Conservation (phyloP, 1,284 basidiomycete species). For the Apiotrichum domesticum region DNA sequence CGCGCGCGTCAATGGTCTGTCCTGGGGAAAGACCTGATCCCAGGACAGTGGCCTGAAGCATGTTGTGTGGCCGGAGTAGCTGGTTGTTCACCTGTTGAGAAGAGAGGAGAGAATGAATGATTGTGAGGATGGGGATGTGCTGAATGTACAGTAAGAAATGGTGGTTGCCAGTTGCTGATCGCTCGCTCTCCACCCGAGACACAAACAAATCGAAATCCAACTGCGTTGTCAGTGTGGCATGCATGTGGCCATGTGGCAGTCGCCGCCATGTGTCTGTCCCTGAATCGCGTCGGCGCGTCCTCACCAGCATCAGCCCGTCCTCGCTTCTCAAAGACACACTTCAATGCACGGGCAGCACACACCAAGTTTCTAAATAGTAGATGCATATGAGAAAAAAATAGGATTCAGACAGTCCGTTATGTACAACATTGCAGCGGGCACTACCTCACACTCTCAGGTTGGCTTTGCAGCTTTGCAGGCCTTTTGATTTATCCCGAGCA, state of each 20-base stretch:
- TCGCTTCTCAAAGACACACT: background rate
- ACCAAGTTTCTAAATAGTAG: background rate
- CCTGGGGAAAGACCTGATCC: conserved; percentile 30
- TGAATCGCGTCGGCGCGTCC: no score
- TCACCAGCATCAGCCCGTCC: no score
- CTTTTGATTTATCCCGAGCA: conserved; percentile 40
- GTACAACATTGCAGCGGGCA: conserved; percentile 5
- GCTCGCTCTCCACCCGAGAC: no score
- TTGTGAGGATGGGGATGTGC: background rate
- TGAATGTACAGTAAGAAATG: no score
- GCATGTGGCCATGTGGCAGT: no score
- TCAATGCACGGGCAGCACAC: no score
- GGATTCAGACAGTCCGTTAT: conserved; percentile 5
- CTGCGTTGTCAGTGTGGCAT: no score
- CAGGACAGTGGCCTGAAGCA: conserved; percentile 24
- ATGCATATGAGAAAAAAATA: conserved; percentile 1
- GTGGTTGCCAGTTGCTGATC: no score
- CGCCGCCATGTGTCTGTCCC: no score
- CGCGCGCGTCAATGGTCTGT: conserved; percentile 16
- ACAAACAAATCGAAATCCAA: background rate
- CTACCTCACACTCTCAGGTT: background rate
- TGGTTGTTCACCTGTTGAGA: no score
- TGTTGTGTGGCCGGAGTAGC: background rate
- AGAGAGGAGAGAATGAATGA: background rate
- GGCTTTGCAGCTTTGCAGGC: background rate